Evolutionary conservation across 1,284 basidiomycete species (phyloP), one percentile per base, ranked within the genome.

Genomic region (Microbotryomycetes sp.): DNA sequence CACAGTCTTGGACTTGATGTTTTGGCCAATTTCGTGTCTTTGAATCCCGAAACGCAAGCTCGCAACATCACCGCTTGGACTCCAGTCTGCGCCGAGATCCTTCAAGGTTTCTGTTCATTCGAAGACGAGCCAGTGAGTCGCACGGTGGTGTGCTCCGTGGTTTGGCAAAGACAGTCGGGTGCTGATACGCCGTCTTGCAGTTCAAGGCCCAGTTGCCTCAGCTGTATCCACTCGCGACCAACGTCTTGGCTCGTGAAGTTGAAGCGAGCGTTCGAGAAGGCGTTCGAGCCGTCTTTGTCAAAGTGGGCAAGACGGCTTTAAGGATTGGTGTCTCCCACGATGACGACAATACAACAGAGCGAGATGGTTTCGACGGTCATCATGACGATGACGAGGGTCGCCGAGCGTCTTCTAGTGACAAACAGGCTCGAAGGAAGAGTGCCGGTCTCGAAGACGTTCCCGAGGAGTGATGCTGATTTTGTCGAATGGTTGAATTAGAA

Each of bases 51-150:
- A 68, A 92, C 86, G 3, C 94, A 98, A 77, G 86, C 86, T 54
- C 90, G 97, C 76, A 98, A 97, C 74, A 94, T 99, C 64, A 78
- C 86, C 12, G 94, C 97, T 0, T 99, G 96, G 96, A 96, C 90
- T 29, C 96, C 96, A 14, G 96, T 99, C 28, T 88, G 97, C 16
- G 86, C 86, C 3, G 93, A 97, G 74, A 91, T 97, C 54, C 76
- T 99, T 29, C 85, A 88, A 62, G 96, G 96, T 12, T 91, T 93
- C 72, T 86, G 86, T 72, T 83, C 82, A 28, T 90, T 97, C 68
- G 90, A 97, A 66, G 86, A 91, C 69, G 89, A 86, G 73, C 84
- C 88, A 32, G 89, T 92, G 74, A 78, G 89, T 81, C n/a, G 36
- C 58, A 59, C 42, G 32, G 56, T 22, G 49, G 12, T 9, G n/a